Base-by-base conservation (phyloP, 106 monocot genomes). In the Dioscorea dumetorum region DNA sequence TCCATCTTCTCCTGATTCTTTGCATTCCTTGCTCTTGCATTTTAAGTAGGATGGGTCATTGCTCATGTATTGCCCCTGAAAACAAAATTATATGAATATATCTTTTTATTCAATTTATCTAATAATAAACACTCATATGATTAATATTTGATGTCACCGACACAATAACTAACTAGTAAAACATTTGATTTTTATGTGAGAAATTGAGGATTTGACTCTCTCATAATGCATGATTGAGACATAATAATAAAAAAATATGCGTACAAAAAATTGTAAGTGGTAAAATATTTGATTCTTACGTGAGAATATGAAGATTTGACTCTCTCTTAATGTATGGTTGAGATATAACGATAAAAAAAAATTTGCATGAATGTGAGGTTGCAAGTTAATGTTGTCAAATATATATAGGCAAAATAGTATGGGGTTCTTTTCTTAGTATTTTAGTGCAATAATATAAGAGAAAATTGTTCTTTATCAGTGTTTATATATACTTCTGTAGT, bases 61-160 rank as follows among this genome's bases (percentile, higher is more conserved):
- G 57, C 66, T 77, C 67, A 92, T 2, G 64, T 73, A 81, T 58
- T 92, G 91, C 1, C 88, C 91, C 91, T 92, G 79, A 8, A 28
- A 56, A 58, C 24, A 31, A 50, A 18, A 64, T 12, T 10, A 64
- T 17, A 64, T 63, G 4, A 5, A 5, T 34, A 33, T 5, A 32
- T 34, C 4, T 12, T 16, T 5, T 64, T 15, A 64, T 15, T 32
- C 13, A 63, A 8, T 28, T 63, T 63, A 28, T n/a, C n/a, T n/a
- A n/a, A n/a, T 9, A 23, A 24, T 51, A 51, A 51, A 51, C 17
- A 17, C 17, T 2, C 4, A 4, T 12, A 51, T 12, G 14, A 51
- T 13, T 17, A 51, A 17, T 13, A 51, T 51, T 51, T 51, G 12
- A 13, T 17, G 17, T 13, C n/a, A n/a, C n/a, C n/a, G n/a, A n/a